Base-by-base conservation (phyloP, 305 asterid species). In the Striga hermonthica region DNA sequence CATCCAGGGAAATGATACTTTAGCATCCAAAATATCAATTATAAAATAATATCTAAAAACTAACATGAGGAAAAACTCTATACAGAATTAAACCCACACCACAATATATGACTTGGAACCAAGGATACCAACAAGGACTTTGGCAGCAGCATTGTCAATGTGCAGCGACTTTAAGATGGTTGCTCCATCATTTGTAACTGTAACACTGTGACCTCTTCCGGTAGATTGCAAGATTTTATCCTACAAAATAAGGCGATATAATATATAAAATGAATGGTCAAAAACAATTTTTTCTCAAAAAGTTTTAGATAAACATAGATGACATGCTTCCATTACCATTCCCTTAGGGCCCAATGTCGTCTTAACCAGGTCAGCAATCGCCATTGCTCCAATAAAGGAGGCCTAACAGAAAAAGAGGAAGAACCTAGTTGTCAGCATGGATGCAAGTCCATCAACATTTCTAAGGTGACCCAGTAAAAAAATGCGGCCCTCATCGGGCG, bases 291-390 rank as follows among this genome's bases (percentile, higher is more conserved):
- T 37, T 31, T 34, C 43, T 10, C 4, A 13, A 65, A 45, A 5
- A 66, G 34, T 11, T 66, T 59, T 14, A 71, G 69, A 60, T 34
- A 60, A 67, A 9, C n/a, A 52, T 14, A 15, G 8, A 22, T 8
- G 22, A 49, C 31, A 15, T 52, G 57, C 31, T 5, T 15, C 9
- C 22, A 57, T 57, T 56, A 56, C 98, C 98, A 92, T 92, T 57
- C 97, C 98, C 73, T 92, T 92, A 11, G 98, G 98, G 15, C 98
- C 98, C 80, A 92, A 80, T 9, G 98, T 92, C 52, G 97, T 92
- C 86, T 92, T 92, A 68, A 92, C 96, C 80, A 88, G 74, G 71
- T 92, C 97, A 66, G 97, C 94, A 65, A 92, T 86, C 5, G 98
- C 97, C 96, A 92, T 81, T 38, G 98, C 98, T 72, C 98, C 98